Percentiles rank a stretch among this genome's conserved stretches.
These are phyloP conservation scores for Mrakia gelida DNA, from an alignment of 768 basidiomycete genomes.

Conservation along the genomic window DNA sequence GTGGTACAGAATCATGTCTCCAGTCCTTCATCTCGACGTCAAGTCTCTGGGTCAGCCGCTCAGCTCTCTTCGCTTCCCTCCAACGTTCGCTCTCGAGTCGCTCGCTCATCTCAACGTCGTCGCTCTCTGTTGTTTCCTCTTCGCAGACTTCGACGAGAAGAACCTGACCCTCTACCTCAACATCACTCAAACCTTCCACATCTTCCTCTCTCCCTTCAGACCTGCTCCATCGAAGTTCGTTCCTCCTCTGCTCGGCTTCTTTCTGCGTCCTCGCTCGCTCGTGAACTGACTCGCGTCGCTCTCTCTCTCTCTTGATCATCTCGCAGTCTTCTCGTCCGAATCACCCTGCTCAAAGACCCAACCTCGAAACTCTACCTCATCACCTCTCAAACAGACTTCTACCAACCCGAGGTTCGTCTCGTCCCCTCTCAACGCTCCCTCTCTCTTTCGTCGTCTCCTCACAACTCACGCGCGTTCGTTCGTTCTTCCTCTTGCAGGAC, in stretches of 20 bases:
- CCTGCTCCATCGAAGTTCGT: not conserved
- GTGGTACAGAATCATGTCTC: constrained; percentile 6
- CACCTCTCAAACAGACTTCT: not conserved
- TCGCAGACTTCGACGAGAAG: not conserved
- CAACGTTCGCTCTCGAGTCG: not conserved
- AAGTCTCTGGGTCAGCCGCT: not conserved
- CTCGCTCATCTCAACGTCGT: no score
- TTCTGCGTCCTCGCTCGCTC: not conserved
- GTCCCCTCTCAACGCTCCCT: not conserved
- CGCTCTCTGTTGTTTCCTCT: not conserved
- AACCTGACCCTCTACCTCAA: not conserved
- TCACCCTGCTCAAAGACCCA: not conserved
- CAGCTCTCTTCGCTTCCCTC: not conserved
- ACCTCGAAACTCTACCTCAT: not conserved
- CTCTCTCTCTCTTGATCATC: not conserved
- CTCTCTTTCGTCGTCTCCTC: not conserved
- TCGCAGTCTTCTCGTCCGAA: constrained; percentile 3
- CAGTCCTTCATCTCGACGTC: not conserved
- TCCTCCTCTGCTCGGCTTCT: not conserved
- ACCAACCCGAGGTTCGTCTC: not conserved
- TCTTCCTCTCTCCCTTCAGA: not conserved
- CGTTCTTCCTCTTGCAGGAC: not conserved
- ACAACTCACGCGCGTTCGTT: not conserved
- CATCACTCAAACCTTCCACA: constrained; percentile 2
- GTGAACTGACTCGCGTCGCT: not conserved